Conservation (phyloP, 805 yeast species). For the Metschnikowia chrysomelidarum region DNA sequence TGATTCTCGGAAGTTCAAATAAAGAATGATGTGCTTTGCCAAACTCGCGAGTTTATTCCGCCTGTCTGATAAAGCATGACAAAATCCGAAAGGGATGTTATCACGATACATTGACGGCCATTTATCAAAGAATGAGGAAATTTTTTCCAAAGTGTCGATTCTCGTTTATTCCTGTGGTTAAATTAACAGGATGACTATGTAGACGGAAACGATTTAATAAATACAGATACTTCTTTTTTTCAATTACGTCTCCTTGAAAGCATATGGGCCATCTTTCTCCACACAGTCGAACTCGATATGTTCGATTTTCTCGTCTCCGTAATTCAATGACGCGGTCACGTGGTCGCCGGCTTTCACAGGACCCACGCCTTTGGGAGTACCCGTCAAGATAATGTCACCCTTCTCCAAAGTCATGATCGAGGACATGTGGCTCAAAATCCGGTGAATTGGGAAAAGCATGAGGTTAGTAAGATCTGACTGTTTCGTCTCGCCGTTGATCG, state of each 20-base stretch:
- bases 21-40: no score
- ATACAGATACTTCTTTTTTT: no score
- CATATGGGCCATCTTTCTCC: conserved; percentile 48
- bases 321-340: conserved; percentile 60
- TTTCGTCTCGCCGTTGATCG: conserved; percentile 65
- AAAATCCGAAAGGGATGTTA: no score
- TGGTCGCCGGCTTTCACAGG: conserved; percentile 73
- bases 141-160: no score
- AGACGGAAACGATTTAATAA: no score
- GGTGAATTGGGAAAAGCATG: conserved; percentile 87
- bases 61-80: no score
- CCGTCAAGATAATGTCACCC: conserved; percentile 90
- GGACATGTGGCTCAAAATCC: conserved; percentile 76
- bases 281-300: conserved; percentile 51
- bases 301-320: conserved; percentile 55
- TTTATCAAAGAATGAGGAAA: no score
- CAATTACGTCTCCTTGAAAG: conserved; percentile 26
- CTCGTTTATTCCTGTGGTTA: no score
- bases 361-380: conserved; percentile 99
- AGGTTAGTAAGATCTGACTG: conserved; percentile 76
- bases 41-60: no score
- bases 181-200: no score
- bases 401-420: conserved; percentile 86
- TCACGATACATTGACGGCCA: no score
- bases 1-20: no score